Evolutionary conservation across 352 stramenopile species (phyloP), one percentile per base, ranked within the genome.

Genomic region (Blastocystis sp.): DNA sequence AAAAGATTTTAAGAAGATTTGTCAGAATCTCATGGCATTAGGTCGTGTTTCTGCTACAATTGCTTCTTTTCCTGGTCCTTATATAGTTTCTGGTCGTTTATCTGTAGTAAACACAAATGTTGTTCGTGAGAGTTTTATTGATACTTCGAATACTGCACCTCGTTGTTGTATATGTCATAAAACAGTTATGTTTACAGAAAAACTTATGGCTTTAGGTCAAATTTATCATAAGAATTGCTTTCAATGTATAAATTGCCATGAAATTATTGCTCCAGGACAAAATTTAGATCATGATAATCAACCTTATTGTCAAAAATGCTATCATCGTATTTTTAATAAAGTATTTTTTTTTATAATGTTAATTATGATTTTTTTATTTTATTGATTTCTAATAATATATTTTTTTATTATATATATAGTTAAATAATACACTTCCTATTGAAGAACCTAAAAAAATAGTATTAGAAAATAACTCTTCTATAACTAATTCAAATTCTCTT

Each of bases 1-100:
- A 39, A 58, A 44, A 21, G 40, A 58, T 39, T 58, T 58, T 39
- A 58, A 58, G 48, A 58, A 58, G 48, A 39, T 58, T 23, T 58
- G 48, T 19, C 44, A 48, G 31, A 48, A 39, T 28, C 44, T 58
- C 34, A 34, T 58, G 7, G 32, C 31, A 36, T 34, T 58, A 13
- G 48, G 48, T 13, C 18, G 48, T 1, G 33, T 48, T 19, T 58
- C 48, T 44, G 48, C 48, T 7, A 23, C 19, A 6, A 25, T 58
- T 11, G 24, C 21, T 10, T 34, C 44, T 25, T 58, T 58, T 4
- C 19, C 44, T n/a, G 48, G 48, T 58, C 48, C 48, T 1, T 58
- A 58, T 16, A 48, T 52, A 7, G 47, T 58, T 25, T 34, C 35
- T 13, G 48, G 48, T 25, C 44, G 47, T 25, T 48, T 58, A 11